Conservation (phyloP, 2,329 filamentous ascomycete genomes). For the Zymoseptoria crescenta region DNA sequence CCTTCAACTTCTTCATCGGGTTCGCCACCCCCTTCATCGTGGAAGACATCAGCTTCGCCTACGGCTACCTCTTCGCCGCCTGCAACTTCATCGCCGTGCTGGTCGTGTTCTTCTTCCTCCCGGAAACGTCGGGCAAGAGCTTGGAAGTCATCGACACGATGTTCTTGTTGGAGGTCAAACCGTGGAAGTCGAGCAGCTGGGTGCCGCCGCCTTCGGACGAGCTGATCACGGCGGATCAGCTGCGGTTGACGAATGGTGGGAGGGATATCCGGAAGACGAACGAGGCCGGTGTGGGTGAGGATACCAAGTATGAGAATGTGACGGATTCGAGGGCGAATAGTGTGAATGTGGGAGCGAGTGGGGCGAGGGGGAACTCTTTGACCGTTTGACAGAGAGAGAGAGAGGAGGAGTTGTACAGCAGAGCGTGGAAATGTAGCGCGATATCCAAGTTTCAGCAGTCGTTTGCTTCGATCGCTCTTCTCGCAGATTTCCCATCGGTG, state of each 20-base stretch:
- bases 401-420: not conserved
- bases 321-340: constrained; percentile 4
- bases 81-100: constrained; percentile 25
- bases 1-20: constrained; percentile 27
- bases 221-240: constrained; percentile 18
- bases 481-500: too few relatives aligned
- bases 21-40: constrained; percentile 23
- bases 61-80: constrained; percentile 30
- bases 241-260: constrained; percentile 18
- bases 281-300: constrained; percentile 5
- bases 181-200: constrained; percentile 26
- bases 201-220: constrained; percentile 19
- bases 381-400: not conserved
- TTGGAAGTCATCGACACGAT: constrained; percentile 31
- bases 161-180: constrained; percentile 21
- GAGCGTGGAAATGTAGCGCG: not conserved
- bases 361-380: constrained; percentile 7
- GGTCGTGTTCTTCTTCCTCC: constrained; percentile 28
- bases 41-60: constrained; percentile 27
- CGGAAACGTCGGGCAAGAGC: constrained; percentile 25
- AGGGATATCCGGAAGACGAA: constrained; percentile 24
- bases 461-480: too few relatives aligned
- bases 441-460: too few relatives aligned
- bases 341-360: constrained; percentile 4
- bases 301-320: constrained; percentile 10